Evolutionary conservation across 768 basidiomycete genomes (phyloP), one percentile per base, ranked within the genome.

Genomic region (Naganishia friedmannii): DNA sequence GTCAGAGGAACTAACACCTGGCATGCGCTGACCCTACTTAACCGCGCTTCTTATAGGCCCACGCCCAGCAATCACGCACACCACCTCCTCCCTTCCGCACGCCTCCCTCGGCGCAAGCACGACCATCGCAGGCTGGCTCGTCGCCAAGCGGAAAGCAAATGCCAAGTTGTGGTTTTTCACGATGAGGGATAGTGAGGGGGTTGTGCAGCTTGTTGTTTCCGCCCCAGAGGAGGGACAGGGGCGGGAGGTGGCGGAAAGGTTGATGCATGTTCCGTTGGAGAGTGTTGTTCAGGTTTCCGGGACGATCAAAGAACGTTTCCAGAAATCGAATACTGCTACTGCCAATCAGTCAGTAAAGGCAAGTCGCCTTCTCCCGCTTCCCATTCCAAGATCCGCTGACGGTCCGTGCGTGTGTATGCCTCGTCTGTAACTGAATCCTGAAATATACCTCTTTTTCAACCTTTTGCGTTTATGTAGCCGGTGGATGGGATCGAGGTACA

Each of bases 81-180:
- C 80, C 37, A 90, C 89, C 76, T 87, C 85, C 37, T 82, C 86
- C 9, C 83, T 93, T 69, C 82, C 84, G 70, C 75, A 83, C 39
- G 75, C 78, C 29, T 83, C 87, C 77, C 85, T 82, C 65, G 90
- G 88, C 73, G 73, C 81, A 21, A 77, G 77, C 70, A 91, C 93
- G 71, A 85, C 89, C 70, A 83, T 97, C 42, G 84, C 89, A 28
- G 93, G 93, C 39, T 91, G 89, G 88, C 83, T 95, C 69, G 87
- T 90, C 74, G 86, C 88, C 68, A 89, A 88, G 82, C 87, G 92
- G 91, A 92, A 82, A 82, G 85, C 71, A 19, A 42, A 46, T 34
- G 42, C 68, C 57, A 10, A 29, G 63, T 82, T 93, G 75, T 90
- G 90, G 68, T 97, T 97, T 84, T 92, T 90, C 83, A 88, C 88